phyloP scores from a whole-genome alignment of 257 asterid species.

The Schizonepeta tenuifolia region DNA sequence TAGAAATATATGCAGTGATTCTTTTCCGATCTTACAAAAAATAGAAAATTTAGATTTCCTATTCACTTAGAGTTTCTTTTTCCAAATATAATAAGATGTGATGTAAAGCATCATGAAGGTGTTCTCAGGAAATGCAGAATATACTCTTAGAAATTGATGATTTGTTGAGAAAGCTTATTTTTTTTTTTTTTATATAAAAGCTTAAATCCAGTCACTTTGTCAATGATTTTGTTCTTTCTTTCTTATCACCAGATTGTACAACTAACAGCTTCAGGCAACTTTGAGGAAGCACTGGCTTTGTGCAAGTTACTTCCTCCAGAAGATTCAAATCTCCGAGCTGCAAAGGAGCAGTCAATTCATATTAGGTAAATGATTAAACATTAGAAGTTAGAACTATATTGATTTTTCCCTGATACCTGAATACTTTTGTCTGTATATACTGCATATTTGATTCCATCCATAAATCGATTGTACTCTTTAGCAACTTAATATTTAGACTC shows the following conservation, averaged over 20 bases:
- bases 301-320: conserved; percentile 97
- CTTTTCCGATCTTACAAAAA: conserved; percentile 16
- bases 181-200: conserved; percentile 16
- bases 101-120: conserved; percentile 5
- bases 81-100: conserved; percentile 22
- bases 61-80: conserved; percentile 4
- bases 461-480: no score
- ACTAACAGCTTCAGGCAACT: conserved; percentile 95
- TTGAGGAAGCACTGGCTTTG: conserved; percentile 96
- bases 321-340: conserved; percentile 91
- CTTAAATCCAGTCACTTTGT: conserved; percentile 15
- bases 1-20: conserved; percentile 15
- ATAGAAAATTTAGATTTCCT: not conserved
- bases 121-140: not conserved
- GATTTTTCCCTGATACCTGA: no score
- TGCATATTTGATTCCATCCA: no score
- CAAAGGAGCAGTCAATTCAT: conserved; percentile 98
- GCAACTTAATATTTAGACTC: not conserved
- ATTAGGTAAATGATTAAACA: conserved; percentile 52
- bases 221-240: conserved; percentile 33
- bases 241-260: conserved; percentile 81
- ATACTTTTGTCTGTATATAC: no score
- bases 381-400: no score
- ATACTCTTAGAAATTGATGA: not conserved
- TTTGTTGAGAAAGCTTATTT: conserved; percentile 16